Conservation (phyloP, 2,329 filamentous ascomycete species). For the Pseudogymnoascus sp. region DNA sequence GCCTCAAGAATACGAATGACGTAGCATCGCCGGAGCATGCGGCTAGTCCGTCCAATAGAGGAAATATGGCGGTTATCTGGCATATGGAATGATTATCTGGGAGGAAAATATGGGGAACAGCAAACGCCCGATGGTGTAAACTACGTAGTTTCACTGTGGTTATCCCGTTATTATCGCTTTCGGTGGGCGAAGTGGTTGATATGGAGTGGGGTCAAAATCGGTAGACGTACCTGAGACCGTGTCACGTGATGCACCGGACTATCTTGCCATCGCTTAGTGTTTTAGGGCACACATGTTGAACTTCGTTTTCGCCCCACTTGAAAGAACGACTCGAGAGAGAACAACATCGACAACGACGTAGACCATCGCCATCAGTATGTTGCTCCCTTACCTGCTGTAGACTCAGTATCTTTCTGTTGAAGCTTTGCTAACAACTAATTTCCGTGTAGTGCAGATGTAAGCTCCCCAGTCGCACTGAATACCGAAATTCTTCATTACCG, state of each 20-base stretch:
- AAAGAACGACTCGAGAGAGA: conserved; percentile 8
- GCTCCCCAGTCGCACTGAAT: conserved; percentile 31
- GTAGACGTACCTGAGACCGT: neutral
- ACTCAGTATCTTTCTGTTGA: conserved; percentile 6
- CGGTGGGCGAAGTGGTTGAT: neutral
- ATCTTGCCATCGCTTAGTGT: conserved; percentile 8
- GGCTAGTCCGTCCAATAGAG: neutral
- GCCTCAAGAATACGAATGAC: neutral
- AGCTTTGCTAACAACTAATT: conserved; percentile 40
- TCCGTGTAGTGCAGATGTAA: conserved; percentile 79
- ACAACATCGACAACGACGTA: conserved; percentile 16
- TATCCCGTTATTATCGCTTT: neutral
- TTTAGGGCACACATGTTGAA: conserved; percentile 11
- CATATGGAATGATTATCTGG: neutral
- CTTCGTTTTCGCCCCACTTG: conserved; percentile 9
- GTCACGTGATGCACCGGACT: neutral
- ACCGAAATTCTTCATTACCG: conserved; percentile 13
- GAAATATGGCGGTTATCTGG: neutral
- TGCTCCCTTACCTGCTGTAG: conserved; percentile 7
- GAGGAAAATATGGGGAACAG: neutral
- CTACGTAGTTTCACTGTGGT: neutral
- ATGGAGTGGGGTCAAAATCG: neutral
- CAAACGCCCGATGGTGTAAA: neutral
- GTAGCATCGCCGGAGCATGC: neutral
- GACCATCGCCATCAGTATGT: conserved; percentile 47